These are phyloP conservation scores for Phalaenopsis equestris DNA, from an alignment of 106 monocot genomes.

Conservation along the genomic window DNA sequence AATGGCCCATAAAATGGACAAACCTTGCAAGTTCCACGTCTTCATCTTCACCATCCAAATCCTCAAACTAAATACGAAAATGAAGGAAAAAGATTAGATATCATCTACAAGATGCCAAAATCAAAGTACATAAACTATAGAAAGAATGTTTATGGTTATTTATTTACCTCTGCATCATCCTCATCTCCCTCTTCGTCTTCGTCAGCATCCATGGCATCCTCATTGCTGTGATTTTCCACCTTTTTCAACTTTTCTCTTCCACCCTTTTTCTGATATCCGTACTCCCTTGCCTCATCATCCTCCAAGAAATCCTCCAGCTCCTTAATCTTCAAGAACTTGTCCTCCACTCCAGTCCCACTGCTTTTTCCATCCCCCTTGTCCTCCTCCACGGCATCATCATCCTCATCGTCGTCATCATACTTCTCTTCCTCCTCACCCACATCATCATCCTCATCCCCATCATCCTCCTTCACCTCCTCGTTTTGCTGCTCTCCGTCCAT, in stretches of 20 bases:
- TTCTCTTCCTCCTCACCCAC: conserved; percentile 12
- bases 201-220: not conserved
- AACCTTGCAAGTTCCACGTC: conserved; percentile 38
- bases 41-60: conserved; percentile 38
- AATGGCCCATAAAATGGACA: not conserved
- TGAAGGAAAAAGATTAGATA: not conserved
- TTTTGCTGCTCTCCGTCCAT: conserved; percentile 15
- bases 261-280: conserved; percentile 12
- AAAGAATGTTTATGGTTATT: not conserved
- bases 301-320: conserved; percentile 55
- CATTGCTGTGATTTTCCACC: conserved; percentile 8
- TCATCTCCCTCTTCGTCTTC: conserved; percentile 26
- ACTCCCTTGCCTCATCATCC: conserved; percentile 58
- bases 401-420: conserved; percentile 24
- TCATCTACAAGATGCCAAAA: not conserved
- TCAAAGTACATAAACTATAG: not conserved
- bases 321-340: conserved; percentile 49
- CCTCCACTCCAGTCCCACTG: conserved; percentile 14
- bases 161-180: conserved; percentile 27
- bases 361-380: conserved; percentile 11
- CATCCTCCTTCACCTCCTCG: conserved; percentile 6
- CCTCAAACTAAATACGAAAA: conserved; percentile 34
- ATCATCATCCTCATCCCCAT: conserved; percentile 8
- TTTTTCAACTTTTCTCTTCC: conserved; percentile 13
- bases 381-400: conserved; percentile 8